A percentile compares a stretch with the other conserved stretches of the same genome.
phyloP scores from a whole-genome alignment of 1,284 basidiomycete genomes.

The Filobasidium uniguttulatum region DNA sequence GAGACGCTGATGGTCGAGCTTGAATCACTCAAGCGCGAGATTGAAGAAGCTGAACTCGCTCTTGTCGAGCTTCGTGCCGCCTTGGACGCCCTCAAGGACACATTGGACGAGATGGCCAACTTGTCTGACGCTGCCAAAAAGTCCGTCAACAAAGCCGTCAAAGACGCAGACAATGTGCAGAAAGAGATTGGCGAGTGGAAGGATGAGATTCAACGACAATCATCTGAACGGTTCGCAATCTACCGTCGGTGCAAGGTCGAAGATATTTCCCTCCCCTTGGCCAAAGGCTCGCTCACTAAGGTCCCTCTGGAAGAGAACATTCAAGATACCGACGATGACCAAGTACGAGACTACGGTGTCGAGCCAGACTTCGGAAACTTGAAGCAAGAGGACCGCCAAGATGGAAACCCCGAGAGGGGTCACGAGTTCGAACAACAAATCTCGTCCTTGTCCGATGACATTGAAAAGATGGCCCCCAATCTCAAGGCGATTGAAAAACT shows the following conservation, averaged over 20 bases:
- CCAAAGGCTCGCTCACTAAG: conserved; percentile 60
- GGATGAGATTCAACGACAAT: conserved; percentile 82
- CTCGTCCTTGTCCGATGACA: conserved; percentile 58
- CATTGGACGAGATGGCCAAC: conserved; percentile 52
- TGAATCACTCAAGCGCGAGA: conserved; percentile 48
- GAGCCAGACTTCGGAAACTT: conserved; percentile 74
- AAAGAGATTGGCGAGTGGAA: conserved; percentile 84
- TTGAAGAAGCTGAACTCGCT: conserved; percentile 48
- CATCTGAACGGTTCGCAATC: conserved; percentile 68
- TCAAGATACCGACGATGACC: conserved; percentile 63
- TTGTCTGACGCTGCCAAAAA: conserved; percentile 64
- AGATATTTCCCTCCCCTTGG: conserved; percentile 71
- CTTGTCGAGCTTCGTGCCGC: conserved; percentile 50
- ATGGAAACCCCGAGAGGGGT: conserved; percentile 52
- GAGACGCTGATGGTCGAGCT: conserved; percentile 48
- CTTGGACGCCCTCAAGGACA: conserved; percentile 39
- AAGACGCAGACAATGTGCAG: conserved; percentile 65
- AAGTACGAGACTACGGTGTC: conserved; percentile 64
- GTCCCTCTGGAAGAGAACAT: conserved; percentile 87
- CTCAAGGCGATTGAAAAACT: conserved; percentile 87
- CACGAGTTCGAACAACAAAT: conserved; percentile 68
- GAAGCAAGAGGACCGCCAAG: conserved; percentile 68
- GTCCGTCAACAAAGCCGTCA: conserved; percentile 53
- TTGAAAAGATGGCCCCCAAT: conserved; percentile 90
- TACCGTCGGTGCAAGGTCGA: conserved; percentile 90